Evolutionary conservation across 306 rosid species (phyloP).

Genomic region (Prosopis cineraria): DNA sequence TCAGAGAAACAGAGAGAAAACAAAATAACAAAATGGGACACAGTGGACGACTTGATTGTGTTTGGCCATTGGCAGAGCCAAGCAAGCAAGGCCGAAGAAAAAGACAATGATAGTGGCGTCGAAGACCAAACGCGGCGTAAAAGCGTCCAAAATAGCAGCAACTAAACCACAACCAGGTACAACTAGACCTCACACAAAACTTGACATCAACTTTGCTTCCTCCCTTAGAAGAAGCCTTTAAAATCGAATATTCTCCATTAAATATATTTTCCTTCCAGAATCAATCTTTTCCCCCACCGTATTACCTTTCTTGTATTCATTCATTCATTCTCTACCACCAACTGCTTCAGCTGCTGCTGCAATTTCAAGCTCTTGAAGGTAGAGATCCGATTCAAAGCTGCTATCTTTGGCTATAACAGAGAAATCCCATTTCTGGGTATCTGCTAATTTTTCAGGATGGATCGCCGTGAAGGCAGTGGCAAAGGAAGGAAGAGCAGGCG

Average conservation of each 20-base stretch:
- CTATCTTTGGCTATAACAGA: neutral
- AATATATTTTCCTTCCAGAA: constrained; percentile 14
- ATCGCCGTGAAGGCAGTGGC: neutral
- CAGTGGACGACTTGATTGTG: neutral
- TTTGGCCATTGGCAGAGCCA: too few species aligned
- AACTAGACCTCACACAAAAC: constrained; percentile 22
- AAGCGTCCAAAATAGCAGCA: neutral
- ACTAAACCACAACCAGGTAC: neutral
- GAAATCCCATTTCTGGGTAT: constrained; percentile 19
- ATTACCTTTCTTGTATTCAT: constrained; percentile 1
- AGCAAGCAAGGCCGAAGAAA: neutral
- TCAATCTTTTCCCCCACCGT: neutral
- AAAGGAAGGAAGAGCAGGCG: constrained; percentile 35
- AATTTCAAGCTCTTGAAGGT: neutral
- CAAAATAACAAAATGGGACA: neutral
- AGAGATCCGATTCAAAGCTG: neutral
- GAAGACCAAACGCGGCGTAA: constrained; percentile 10
- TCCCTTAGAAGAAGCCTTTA: constrained; percentile 33
- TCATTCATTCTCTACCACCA: constrained; percentile 19
- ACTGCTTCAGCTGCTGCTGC: neutral
- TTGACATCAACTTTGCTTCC: constrained; percentile 3
- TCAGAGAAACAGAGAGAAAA: neutral
- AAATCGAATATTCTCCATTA: constrained; percentile 43
- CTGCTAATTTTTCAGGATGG: neutral
- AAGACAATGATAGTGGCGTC: neutral